Conservation (phyloP, 371 early-diverging fungal species). For the Enterospora canceri region DNA sequence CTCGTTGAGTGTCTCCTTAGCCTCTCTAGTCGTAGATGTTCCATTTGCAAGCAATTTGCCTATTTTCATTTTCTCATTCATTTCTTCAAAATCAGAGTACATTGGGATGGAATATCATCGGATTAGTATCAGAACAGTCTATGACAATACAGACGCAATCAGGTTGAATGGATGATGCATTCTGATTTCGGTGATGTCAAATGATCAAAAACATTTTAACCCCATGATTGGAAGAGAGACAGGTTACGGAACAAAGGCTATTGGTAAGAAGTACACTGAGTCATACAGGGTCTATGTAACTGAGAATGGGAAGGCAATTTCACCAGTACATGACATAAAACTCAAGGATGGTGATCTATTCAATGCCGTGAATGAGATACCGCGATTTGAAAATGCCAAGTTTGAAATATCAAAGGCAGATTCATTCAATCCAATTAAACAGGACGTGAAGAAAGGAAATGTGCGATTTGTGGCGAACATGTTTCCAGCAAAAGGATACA, state of each 20-base stretch:
- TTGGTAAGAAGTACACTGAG: slow-evolving; percentile 48
- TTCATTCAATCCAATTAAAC: slow-evolving; percentile 83
- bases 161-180: background rate
- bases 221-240: background rate
- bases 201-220: background rate
- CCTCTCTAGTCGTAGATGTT: background rate
- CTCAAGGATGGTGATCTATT: slow-evolving; percentile 65
- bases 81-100: background rate
- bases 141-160: background rate
- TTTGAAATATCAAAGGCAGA: slow-evolving; percentile 64
- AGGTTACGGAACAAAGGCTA: slow-evolving; percentile 1
- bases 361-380: slow-evolving; percentile 86
- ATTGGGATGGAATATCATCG: background rate
- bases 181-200: background rate
- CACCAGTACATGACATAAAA: slow-evolving; percentile 96
- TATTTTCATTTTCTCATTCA: background rate
- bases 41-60: background rate
- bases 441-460: slow-evolving; percentile 94
- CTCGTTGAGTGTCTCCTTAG: background rate
- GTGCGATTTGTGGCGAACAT: slow-evolving; percentile 90
- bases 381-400: slow-evolving; percentile 97
- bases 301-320: slow-evolving; percentile 60
- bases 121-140: background rate
- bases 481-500: slow-evolving; percentile 98
- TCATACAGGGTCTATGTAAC: slow-evolving; percentile 43